Percentiles rank a stretch among this genome's conserved stretches.
These are phyloP conservation scores for Pistacia integerrima DNA, from an alignment of 345 rosid genomes.

Conservation along the genomic window DNA sequence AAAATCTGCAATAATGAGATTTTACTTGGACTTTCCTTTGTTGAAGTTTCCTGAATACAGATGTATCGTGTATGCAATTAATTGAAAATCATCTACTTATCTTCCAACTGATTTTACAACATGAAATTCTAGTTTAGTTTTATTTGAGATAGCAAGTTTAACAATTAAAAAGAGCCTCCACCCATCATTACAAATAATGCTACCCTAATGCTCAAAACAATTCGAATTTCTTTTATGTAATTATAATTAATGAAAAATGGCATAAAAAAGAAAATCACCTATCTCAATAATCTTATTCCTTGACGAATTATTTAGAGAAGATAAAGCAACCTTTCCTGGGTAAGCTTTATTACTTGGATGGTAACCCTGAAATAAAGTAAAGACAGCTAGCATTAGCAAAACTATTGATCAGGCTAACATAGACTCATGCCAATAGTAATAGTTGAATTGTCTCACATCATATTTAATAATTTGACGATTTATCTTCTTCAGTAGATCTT, in stretches of 20 bases:
- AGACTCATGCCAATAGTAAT: background rate
- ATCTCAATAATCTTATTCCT: constrained; percentile 80
- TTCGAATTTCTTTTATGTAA: background rate
- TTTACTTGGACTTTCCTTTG: too few relatives aligned
- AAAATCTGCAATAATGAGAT: too few relatives aligned
- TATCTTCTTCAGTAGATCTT: constrained; percentile 54
- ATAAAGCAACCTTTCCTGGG: constrained; percentile 64
- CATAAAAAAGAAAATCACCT: constrained; percentile 45
- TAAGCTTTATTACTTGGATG: constrained; percentile 57
- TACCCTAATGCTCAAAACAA: too few relatives aligned
- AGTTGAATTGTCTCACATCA: constrained; percentile 44
- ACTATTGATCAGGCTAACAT: constrained; percentile 18
- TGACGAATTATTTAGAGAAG: constrained; percentile 58
- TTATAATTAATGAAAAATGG: background rate
- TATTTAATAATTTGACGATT: constrained; percentile 53
- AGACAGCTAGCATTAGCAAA: constrained; percentile 15
- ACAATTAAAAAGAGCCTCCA: too few relatives aligned
- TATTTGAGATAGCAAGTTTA: too few relatives aligned
- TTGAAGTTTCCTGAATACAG: too few relatives aligned
- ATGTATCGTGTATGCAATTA: too few relatives aligned
- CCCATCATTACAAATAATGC: too few relatives aligned
- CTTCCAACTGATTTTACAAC: too few relatives aligned
- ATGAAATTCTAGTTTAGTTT: too few relatives aligned
- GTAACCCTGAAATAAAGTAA: constrained; percentile 68
- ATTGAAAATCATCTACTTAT: too few relatives aligned